Base-by-base conservation (phyloP, 257 asterid genomes). In the Anisodus acutangulus region DNA sequence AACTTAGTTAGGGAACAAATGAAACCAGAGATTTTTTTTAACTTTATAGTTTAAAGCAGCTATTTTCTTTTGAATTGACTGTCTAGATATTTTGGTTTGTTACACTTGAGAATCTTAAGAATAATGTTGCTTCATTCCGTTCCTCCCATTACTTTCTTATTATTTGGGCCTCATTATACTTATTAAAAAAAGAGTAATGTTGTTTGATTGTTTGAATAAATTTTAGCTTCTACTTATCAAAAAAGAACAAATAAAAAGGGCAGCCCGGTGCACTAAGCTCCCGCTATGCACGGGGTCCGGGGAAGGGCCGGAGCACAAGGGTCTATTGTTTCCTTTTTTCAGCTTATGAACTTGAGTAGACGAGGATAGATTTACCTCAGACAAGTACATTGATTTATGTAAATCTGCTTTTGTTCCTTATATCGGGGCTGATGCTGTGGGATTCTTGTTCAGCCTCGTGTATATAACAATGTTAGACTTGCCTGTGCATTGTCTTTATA, bases 391-490 rank as follows among this genome's bases (percentile, higher is more conserved):
- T 82, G 58, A 37, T 68, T 82, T 54, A 22, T 16, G 79, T 85
- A 70, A 31, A 83, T 58, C 58, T 72, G 59, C 58, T 67, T 76
- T 53, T 58, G 84, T 81, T 81, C 49, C 79, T 74, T 84, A 12
- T 83, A 79, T 55, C 83, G 84, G 49, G 89, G 90, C 88, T 83
- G 83, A 85, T 90, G 39, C n/a, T 85, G 87, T 83, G 89, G 88
- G 86, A 85, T 87, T 85, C 88, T 83, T 87, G 88, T 88, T 89
- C 93, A 87, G 91, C 92, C 85, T 85, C 85, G 79, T 84, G 86
- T 87, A 90, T 91, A 92, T 95, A 93, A 95, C 92, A 86, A 91
- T 91, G 81, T 94, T 95, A 87, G 95, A 92, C 92, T 90, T 92
- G 93, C 92, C 94, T 94, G 87, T 95, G 91, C 90, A 84, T 31